A percentile compares a stretch with the other conserved stretches of the same genome.
Conservation (phyloP, 768 basidiomycete species). For the Leccinum arenicola region DNA sequence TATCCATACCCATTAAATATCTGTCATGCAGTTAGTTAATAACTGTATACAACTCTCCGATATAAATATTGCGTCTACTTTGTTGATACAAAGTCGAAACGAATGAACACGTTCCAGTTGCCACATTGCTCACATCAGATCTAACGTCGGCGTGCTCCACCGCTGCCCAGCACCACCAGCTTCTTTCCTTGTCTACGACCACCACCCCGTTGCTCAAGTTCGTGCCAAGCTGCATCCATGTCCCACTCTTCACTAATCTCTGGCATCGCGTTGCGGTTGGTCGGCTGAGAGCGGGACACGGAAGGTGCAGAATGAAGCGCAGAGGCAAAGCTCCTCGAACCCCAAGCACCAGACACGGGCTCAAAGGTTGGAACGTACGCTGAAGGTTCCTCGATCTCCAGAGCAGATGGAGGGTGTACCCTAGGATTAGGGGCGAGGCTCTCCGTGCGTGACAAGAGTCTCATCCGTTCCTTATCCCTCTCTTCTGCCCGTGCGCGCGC, state of each 20-base stretch:
- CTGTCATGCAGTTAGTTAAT: background rate
- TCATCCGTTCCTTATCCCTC: constrained; percentile 56
- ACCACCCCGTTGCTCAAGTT: constrained; percentile 58
- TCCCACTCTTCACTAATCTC: constrained; percentile 67
- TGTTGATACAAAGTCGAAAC: constrained; percentile 14
- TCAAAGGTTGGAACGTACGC: constrained; percentile 10
- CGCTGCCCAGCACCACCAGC: constrained; percentile 71
- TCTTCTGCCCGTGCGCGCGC: constrained; percentile 80
- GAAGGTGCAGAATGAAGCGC: constrained; percentile 53
- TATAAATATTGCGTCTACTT: constrained; percentile 6
- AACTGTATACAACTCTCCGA: background rate
- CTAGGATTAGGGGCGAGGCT: constrained; percentile 3
- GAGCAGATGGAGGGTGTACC: constrained; percentile 6
- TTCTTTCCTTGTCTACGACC: constrained; percentile 61
- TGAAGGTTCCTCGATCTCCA: constrained; percentile 15
- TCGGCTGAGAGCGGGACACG: constrained; percentile 46
- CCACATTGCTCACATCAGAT: background rate
- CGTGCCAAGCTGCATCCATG: constrained; percentile 77
- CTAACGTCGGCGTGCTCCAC: constrained; percentile 49
- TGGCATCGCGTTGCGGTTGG: constrained; percentile 25
- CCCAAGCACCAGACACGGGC: constrained; percentile 62
- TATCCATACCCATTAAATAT: background rate
- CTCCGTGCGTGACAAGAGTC: constrained; percentile 29
- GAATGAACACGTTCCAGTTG: background rate
- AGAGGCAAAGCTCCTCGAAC: constrained; percentile 77